Base-by-base conservation (phyloP, 148 eudicot species). In the Vaccinium macrocarpon region DNA sequence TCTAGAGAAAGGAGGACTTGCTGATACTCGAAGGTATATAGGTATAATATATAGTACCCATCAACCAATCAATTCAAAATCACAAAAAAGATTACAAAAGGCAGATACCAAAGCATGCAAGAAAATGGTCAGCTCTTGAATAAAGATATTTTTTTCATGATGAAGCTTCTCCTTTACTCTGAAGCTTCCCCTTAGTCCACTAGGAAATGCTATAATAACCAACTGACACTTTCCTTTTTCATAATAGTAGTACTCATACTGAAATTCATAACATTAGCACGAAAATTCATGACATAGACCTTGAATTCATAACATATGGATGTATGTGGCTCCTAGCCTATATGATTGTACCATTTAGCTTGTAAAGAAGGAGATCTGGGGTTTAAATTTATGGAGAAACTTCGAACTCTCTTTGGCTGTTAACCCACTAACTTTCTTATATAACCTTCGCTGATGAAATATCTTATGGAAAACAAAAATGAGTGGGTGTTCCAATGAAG, bases 91-190 rank as follows among this genome's bases (percentile, higher is more conserved):
- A 66, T 38, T 9, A 72, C 49, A 82, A 84, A 84, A 25, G 59
- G 59, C 50, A 38, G 78, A 27, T 50, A n/a, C 84, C 76, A 80
- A 83, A 82, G 77, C 86, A 78, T 42, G 46, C 38, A 68, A 75
- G 76, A 59, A 61, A 59, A 57, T 62, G 18, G 35, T 81, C 71
- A 25, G 18, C 79, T 68, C 10, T 75, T 50, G 19, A 7, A 7
- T 16, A 72, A 72, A 53, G 59, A 32, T 77, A 42, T 52, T 0
- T 3, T 27, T 84, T 52, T 79, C 75, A 79, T 86, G 85, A 81
- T 84, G 66, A 79, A 85, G 51, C 80, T 88, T 88, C 81, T 78
- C 85, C 89, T 87, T 88, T 78, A 10, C 75, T 68, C 49, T 83
- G 78, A 85, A 88, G 86, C 87, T 57, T 84, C 55, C 9, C 21